phyloP scores from a whole-genome alignment of 768 basidiomycete species.

The Leucogyrophana mollusca region DNA sequence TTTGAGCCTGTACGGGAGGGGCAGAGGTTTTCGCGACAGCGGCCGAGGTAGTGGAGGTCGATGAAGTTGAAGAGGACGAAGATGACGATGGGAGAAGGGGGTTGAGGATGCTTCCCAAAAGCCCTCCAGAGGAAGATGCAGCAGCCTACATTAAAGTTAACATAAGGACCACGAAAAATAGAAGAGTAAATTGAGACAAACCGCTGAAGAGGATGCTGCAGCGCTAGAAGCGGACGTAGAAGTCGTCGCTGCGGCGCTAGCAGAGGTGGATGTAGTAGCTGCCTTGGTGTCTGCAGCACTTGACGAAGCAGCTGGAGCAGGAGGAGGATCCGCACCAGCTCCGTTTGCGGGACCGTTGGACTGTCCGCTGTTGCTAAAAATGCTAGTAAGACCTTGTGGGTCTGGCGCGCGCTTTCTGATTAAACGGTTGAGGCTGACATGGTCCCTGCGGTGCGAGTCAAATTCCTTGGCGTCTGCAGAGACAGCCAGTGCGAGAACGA shows the following conservation, averaged over 20 bases:
- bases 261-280: slow-evolving; percentile 7
- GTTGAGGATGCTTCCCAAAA: slow-evolving; percentile 10
- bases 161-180: not conserved
- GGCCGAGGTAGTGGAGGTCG: slow-evolving; percentile 16
- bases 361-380: slow-evolving; percentile 1
- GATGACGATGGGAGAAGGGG: slow-evolving; percentile 13
- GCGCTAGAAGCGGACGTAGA: slow-evolving; percentile 10
- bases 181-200: slow-evolving; percentile 9
- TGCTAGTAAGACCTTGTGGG: slow-evolving; percentile 9
- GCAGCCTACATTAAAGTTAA: too few relatives aligned
- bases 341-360: slow-evolving; percentile 29
- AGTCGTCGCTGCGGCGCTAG: slow-evolving; percentile 13
- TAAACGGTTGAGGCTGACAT: slow-evolving; percentile 60
- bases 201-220: slow-evolving; percentile 16
- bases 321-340: slow-evolving; percentile 30
- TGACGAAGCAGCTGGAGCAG: slow-evolving; percentile 8
- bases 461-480: slow-evolving; percentile 46
- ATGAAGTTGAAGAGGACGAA: slow-evolving; percentile 12
- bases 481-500: slow-evolving; percentile 49
- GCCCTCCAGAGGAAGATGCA: not conserved
- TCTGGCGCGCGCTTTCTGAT: slow-evolving; percentile 60
- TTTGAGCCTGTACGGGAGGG: slow-evolving; percentile 3
- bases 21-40: slow-evolving; percentile 3
- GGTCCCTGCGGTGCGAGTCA: slow-evolving; percentile 48
- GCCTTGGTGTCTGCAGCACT: slow-evolving; percentile 9